Percentiles rank a stretch among this genome's conserved stretches.
These are phyloP conservation scores for Curvularia lunata DNA, from an alignment of 2,329 filamentous ascomycete species.

Conservation along the genomic window DNA sequence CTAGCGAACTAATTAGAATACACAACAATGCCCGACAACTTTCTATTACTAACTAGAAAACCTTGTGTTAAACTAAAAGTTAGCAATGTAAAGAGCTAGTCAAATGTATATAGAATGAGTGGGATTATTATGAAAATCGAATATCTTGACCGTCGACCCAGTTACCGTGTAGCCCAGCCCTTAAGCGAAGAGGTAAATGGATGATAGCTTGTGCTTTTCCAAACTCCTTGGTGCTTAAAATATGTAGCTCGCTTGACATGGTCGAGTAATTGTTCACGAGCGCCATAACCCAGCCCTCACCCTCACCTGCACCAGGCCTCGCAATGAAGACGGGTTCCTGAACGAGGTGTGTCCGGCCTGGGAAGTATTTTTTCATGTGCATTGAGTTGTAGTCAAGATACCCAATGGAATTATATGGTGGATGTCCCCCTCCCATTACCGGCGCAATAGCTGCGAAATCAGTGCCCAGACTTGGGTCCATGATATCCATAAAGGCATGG, in stretches of 20 bases:
- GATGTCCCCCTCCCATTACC: constrained; percentile 36
- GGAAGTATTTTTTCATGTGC: constrained; percentile 53
- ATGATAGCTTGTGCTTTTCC: constrained; percentile 41
- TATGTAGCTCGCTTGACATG: constrained; percentile 38
- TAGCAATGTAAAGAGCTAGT: no score
- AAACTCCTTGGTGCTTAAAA: constrained; percentile 43
- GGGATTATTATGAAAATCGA: constrained; percentile 2
- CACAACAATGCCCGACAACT: not conserved
- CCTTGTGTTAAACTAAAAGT: no score
- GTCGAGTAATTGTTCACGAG: constrained; percentile 38
- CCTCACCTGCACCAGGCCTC: constrained; percentile 48
- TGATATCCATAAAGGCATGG: constrained; percentile 51
- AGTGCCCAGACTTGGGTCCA: constrained; percentile 49
- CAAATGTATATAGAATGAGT: no score
- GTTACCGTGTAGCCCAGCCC: constrained; percentile 47
- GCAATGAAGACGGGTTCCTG: constrained; percentile 62
- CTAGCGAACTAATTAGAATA: not conserved
- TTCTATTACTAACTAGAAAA: no score
- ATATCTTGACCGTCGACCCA: constrained; percentile 32
- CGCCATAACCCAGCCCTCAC: constrained; percentile 57
- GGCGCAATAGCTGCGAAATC: constrained; percentile 38
- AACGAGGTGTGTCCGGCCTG: constrained; percentile 51
- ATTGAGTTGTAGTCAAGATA: constrained; percentile 51
- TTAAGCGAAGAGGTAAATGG: constrained; percentile 43
- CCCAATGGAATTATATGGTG: constrained; percentile 56